Evolutionary conservation across 176 grass and related monocot genomes (phyloP), one percentile per base, ranked within the genome.

Genomic region (Saccharum spontaneum): DNA sequence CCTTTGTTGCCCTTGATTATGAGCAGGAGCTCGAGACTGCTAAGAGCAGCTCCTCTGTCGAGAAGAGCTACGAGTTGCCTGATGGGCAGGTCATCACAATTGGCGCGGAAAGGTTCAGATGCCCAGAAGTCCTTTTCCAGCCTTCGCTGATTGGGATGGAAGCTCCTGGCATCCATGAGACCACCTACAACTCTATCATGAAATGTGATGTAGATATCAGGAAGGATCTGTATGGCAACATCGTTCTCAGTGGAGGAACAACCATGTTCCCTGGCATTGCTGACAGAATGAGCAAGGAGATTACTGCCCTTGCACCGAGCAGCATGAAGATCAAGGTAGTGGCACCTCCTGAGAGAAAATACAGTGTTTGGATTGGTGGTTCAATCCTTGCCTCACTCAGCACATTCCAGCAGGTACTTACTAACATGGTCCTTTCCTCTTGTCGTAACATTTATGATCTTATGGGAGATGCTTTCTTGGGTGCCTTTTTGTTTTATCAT

Each of bases 141-240:
- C 87, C 87, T 17, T 88, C 87, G 3, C 61, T 89, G 26, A 84
- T 89, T 44, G 87, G 87, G 17, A 84, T 79, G 81, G 87, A 89
- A 74, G 81, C 87, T 68, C 87, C 81, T 31, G 87, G 87, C 20
- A 88, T 88, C 57, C 87, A 88, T 1, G 87, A 88, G 87, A 88
- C 87, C 76, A 89, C 87, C 4, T 89, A 89, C 69, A 89, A 89
- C 87, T 89, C 87, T 54, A 84, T 88, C 67, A 84, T 88, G 87
- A 88, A 88, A 44, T 88, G 87, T 23, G 87, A 88, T 20, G 57
- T 83, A 40, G 86, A 88, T 61, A 83, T 88, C 40, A 88, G 86
- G 86, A 88, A 88, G 73, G 86, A 88, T 39, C 57, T 61, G 0
- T 61, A 61, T 24, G 57, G 57, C 60, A 89, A 89, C 76, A 89